Evolutionary conservation across 2,329 filamentous ascomycete species (phyloP).

Genomic region (Penicillium olsonii): DNA sequence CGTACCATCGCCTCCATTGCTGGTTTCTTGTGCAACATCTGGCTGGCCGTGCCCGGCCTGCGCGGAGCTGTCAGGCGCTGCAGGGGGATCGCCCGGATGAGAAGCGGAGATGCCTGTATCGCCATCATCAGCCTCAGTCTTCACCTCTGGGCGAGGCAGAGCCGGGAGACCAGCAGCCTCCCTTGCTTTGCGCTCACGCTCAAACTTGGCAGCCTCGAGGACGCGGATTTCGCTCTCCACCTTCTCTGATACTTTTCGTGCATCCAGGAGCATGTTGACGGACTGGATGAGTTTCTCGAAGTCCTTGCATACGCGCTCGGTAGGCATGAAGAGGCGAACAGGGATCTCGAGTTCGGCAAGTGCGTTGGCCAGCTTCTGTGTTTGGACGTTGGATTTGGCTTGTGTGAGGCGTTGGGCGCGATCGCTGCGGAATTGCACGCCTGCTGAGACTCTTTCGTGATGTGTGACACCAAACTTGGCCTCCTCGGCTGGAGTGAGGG

Average conservation of each 20-base stretch:
- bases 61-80: slow-evolving; percentile 12
- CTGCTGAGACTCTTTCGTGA: slow-evolving; percentile 80
- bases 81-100: slow-evolving; percentile 15
- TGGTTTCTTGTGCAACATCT: slow-evolving; percentile 6
- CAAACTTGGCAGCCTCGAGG: slow-evolving; percentile 44
- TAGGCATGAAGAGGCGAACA: slow-evolving; percentile 51
- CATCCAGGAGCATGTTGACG: slow-evolving; percentile 50
- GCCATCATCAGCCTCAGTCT: slow-evolving; percentile 37
- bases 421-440: slow-evolving; percentile 82
- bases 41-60: slow-evolving; percentile 3
- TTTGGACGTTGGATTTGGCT: slow-evolving; percentile 53
- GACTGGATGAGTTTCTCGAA: slow-evolving; percentile 51
- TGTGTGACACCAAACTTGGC: slow-evolving; percentile 79
- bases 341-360: slow-evolving; percentile 51
- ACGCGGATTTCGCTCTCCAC: slow-evolving; percentile 51
- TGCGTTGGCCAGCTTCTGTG: slow-evolving; percentile 50
- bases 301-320: slow-evolving; percentile 51
- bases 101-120: slow-evolving; percentile 14
- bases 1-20: slow-evolving; percentile 15
- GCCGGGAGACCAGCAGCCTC: slow-evolving; percentile 25
- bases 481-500: slow-evolving; percentile 75
- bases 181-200: slow-evolving; percentile 38
- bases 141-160: slow-evolving; percentile 32
- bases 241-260: slow-evolving; percentile 50
- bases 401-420: slow-evolving; percentile 52